Evolutionary conservation across 768 basidiomycete genomes (phyloP).

Genomic region (Neoboletus brunneissimus): DNA sequence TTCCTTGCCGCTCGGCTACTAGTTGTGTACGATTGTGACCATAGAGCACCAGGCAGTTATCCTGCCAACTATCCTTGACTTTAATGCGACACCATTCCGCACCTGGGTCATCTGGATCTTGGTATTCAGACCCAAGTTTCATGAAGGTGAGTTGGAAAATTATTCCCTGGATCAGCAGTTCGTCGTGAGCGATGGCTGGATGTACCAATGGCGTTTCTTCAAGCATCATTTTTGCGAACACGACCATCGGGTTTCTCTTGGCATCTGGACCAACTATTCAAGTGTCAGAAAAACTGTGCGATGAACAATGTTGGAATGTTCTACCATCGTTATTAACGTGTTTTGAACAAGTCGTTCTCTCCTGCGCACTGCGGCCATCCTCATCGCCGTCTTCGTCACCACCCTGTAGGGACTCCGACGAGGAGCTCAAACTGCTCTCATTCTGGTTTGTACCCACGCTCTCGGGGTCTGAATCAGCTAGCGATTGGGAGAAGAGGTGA

Average conservation of each 20-base stretch:
- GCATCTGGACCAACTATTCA: background rate
- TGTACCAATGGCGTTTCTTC: background rate
- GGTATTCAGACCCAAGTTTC: background rate
- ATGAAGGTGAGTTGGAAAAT: background rate
- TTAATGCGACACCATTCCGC: conserved; percentile 1
- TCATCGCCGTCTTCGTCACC: background rate
- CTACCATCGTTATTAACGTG: background rate
- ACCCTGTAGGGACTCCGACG: too few species aligned
- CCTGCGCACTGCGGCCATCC: background rate
- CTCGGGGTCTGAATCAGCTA: background rate
- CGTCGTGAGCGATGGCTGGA: background rate
- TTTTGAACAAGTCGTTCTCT: background rate
- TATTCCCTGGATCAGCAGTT: background rate
- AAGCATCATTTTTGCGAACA: background rate
- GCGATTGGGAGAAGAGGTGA: background rate
- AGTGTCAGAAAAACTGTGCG: background rate
- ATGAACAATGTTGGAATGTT: background rate
- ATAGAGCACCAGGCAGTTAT: conserved; percentile 1
- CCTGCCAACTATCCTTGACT: background rate
- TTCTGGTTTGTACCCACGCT: background rate
- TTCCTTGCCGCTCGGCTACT: background rate
- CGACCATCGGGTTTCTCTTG: background rate
- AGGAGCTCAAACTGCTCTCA: background rate
- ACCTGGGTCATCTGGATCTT: background rate
- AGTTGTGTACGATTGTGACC: background rate